Evolutionary conservation across 805 yeast genomes (phyloP).

Genomic region (Yamadazyma akitaensis): DNA sequence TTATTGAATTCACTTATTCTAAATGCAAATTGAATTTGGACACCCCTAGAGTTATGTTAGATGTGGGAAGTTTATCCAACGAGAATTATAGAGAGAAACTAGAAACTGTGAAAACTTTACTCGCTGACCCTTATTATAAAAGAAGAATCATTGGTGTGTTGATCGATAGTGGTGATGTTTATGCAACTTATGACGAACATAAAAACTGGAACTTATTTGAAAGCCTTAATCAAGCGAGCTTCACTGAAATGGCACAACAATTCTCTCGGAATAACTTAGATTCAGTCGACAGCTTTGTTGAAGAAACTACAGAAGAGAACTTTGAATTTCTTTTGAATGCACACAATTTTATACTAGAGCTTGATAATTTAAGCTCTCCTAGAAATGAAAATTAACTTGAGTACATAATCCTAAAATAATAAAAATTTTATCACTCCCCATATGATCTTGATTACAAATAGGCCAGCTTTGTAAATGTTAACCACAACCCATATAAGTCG

Average conservation of each 20-base stretch:
- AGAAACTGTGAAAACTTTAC: slow-evolving; percentile 12
- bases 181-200: slow-evolving; percentile 13
- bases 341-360: slow-evolving; percentile 18
- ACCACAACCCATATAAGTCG: slow-evolving; percentile 59
- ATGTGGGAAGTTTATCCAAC: slow-evolving; percentile 24
- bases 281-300: background rate
- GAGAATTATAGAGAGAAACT: slow-evolving; percentile 16
- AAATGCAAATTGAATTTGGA: slow-evolving; percentile 13
- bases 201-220: background rate
- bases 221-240: background rate
- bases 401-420: slow-evolving; percentile 1
- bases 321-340: slow-evolving; percentile 23
- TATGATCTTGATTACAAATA: slow-evolving; percentile 18
- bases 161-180: slow-evolving; percentile 40
- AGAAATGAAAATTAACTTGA: slow-evolving; percentile 3
- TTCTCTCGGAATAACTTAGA: background rate
- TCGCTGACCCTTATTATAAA: slow-evolving; percentile 14
- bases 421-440: slow-evolving; percentile 19
- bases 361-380: slow-evolving; percentile 15
- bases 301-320: background rate
- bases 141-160: slow-evolving; percentile 33
- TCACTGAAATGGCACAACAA: background rate
- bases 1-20: slow-evolving; percentile 16
- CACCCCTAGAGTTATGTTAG: slow-evolving; percentile 25
- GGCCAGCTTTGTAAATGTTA: slow-evolving; percentile 40